Conservation (phyloP, 352 stramenopile species). For the Thalassiosira allenii region DNA sequence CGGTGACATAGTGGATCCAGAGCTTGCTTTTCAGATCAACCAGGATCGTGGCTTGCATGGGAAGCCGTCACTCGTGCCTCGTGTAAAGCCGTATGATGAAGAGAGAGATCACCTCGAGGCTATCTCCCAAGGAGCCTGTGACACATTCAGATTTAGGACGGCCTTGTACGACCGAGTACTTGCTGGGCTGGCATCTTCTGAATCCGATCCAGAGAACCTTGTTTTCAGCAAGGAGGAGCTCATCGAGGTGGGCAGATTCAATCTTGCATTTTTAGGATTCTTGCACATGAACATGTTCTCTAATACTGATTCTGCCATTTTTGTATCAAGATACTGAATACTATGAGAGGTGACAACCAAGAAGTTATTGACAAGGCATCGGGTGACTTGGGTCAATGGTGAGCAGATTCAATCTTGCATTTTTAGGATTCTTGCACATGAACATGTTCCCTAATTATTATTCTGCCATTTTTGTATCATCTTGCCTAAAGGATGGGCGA, state of each 20-base stretch:
- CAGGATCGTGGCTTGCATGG: slow-evolving; percentile 19
- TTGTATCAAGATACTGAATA: too few relatives aligned
- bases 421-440: too few relatives aligned
- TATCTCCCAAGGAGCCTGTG: slow-evolving; percentile 20
- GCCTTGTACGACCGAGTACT: slow-evolving; percentile 30
- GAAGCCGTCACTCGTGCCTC: slow-evolving; percentile 40
- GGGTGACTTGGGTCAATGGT: slow-evolving; percentile 41
- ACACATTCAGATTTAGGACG: slow-evolving; percentile 36
- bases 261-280: too few relatives aligned
- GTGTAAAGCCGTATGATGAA: slow-evolving; percentile 52
- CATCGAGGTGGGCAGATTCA: too few relatives aligned
- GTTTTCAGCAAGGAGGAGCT: slow-evolving; percentile 30
- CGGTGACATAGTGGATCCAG: slow-evolving; percentile 53
- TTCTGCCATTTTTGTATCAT: too few relatives aligned
- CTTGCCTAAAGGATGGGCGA: slow-evolving; percentile 62
- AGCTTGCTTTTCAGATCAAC: slow-evolving; percentile 42
- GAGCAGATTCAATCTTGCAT: too few relatives aligned
- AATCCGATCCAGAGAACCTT: neutral
- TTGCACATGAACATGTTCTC: too few relatives aligned
- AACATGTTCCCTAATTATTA: too few relatives aligned
- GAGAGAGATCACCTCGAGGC: slow-evolving; percentile 51
- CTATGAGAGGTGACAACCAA: slow-evolving; percentile 15
- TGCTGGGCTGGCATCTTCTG: neutral
- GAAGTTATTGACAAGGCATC: slow-evolving; percentile 9
- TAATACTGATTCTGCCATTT: too few relatives aligned